phyloP scores from a whole-genome alignment of 1,284 basidiomycete genomes.

The Meira miltonrushii region DNA sequence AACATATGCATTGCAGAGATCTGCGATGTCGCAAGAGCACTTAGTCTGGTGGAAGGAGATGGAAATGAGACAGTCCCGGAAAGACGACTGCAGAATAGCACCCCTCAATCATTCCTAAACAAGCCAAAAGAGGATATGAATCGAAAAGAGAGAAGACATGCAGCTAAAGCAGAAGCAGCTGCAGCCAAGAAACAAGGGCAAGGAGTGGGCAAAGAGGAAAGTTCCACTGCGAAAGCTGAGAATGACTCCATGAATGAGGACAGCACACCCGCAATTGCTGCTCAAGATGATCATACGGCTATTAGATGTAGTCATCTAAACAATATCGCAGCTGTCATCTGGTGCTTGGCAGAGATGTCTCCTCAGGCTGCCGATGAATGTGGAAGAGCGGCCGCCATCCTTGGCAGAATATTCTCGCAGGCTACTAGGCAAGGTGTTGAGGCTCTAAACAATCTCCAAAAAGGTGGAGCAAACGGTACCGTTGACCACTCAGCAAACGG shows the following conservation, averaged over 20 bases:
- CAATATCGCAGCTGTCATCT: slow-evolving; percentile 4
- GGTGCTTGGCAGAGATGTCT: slow-evolving; percentile 11
- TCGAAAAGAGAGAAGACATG: slow-evolving; percentile 47
- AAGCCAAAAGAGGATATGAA: slow-evolving; percentile 50
- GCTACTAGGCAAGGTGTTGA: background rate
- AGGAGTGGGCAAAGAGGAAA: background rate
- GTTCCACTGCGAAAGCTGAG: slow-evolving; percentile 16
- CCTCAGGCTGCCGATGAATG: background rate
- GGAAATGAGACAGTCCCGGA: background rate
- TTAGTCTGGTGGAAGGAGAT: slow-evolving; percentile 7
- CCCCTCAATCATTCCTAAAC: background rate
- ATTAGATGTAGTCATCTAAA: slow-evolving; percentile 3
- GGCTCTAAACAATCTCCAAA: background rate
- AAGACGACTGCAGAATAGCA: background rate
- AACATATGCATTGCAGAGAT: slow-evolving; percentile 23
- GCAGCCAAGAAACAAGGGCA: slow-evolving; percentile 10
- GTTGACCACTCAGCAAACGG: background rate
- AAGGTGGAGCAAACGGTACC: background rate
- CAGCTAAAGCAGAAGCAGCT: slow-evolving; percentile 25
- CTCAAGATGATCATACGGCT: slow-evolving; percentile 14
- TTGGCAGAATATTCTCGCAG: background rate
- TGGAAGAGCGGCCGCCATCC: background rate
- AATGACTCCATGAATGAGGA: slow-evolving; percentile 5
- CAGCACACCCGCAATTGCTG: background rate
- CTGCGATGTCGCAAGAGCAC: background rate